Percentiles rank a stretch among this genome's conserved stretches.
Conservation (phyloP, 192 early-diverging fungal genomes). For the Coemansia sp. region DNA sequence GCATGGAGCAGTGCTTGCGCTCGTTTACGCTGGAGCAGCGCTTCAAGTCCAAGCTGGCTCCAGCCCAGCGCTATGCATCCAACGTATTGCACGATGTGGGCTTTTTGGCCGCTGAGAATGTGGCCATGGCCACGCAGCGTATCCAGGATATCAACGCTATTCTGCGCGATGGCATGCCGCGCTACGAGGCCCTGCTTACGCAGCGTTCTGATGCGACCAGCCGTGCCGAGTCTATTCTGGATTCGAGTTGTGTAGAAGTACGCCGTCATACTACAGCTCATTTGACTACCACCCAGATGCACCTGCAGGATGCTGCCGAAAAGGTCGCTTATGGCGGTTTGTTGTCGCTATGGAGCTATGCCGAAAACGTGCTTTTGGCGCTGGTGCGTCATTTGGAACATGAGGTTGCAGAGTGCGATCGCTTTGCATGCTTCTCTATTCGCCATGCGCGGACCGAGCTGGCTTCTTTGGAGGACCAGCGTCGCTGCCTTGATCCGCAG, state of each 20-base stretch:
- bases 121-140: conserved; percentile 57
- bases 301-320: conserved; percentile 65
- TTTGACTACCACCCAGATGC: conserved; percentile 58
- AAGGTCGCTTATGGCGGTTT: conserved; percentile 79
- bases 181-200: conserved; percentile 70
- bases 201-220: conserved; percentile 70
- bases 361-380: conserved; percentile 69
- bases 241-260: conserved; percentile 59
- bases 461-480: conserved; percentile 29
- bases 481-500: conserved; percentile 22
- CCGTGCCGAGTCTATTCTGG: conserved; percentile 60
- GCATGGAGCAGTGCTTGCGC: conserved; percentile 82
- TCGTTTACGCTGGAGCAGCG: conserved; percentile 95
- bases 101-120: conserved; percentile 70
- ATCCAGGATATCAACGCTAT: conserved; percentile 62
- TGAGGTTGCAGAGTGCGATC: conserved; percentile 62
- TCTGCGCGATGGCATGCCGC: conserved; percentile 65
- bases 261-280: conserved; percentile 50
- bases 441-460: conserved; percentile 42
- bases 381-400: conserved; percentile 64
- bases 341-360: conserved; percentile 83
- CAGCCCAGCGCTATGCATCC: conserved; percentile 85
- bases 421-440: conserved; percentile 54
- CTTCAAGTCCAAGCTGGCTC: conserved; percentile 87
- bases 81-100: conserved; percentile 83